phyloP scores from a whole-genome alignment of 2,329 filamentous ascomycete genomes.

The Botrytis sinoallii region DNA sequence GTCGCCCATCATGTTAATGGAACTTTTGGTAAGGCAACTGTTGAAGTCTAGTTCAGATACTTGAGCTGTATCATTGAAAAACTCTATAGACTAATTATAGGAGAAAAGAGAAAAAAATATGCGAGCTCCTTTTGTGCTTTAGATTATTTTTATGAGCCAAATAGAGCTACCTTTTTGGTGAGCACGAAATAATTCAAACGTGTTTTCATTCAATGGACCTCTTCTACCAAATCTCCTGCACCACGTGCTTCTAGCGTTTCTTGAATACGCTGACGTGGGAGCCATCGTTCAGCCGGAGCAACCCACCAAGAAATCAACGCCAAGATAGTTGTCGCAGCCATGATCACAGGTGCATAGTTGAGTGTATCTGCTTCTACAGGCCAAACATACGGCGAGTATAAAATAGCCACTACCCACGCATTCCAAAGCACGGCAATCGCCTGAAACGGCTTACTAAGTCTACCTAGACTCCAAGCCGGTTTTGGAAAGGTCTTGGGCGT shows the following conservation, averaged over 20 bases:
- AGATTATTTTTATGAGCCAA: background rate
- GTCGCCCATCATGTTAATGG: background rate
- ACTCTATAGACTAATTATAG: background rate
- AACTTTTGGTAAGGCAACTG: background rate
- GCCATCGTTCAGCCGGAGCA: conserved; percentile 2
- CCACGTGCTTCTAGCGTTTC: background rate
- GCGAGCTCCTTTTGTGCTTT: background rate
- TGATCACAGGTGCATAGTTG: conserved; percentile 21
- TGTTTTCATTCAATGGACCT: background rate
- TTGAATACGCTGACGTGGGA: conserved; percentile 12
- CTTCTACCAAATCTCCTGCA: background rate
- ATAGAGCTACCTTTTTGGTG: background rate
- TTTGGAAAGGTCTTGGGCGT: conserved; percentile 19
- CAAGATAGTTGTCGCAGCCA: conserved; percentile 21
- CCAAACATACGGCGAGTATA: conserved; percentile 17
- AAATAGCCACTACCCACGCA: conserved; percentile 19
- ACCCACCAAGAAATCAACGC: conserved; percentile 22
- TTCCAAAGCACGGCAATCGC: conserved; percentile 22
- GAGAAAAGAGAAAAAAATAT: background rate
- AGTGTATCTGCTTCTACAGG: conserved; percentile 13
- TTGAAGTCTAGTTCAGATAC: background rate
- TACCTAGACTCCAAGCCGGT: conserved; percentile 19
- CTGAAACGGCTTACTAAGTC: conserved; percentile 16
- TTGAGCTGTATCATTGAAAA: background rate
- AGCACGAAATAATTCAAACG: background rate